A percentile compares a stretch with the other conserved stretches of the same genome.
phyloP scores from a whole-genome alignment of 2,329 filamentous ascomycete species.

The Diaporthe aspalathi region DNA sequence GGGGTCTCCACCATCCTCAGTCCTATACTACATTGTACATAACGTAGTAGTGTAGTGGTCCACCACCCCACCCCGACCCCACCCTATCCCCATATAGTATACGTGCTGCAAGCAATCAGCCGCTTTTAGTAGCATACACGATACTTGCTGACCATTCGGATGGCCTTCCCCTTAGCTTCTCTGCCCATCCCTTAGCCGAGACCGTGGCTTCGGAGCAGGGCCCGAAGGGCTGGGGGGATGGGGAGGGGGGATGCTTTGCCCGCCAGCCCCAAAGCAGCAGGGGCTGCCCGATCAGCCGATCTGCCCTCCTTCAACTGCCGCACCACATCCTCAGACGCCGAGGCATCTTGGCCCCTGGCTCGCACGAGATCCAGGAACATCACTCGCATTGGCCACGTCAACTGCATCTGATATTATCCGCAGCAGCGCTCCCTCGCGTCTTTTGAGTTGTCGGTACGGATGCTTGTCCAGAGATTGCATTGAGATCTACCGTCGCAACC shows the following conservation, averaged over 20 bases:
- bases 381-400: background rate
- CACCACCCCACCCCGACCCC: too few species aligned
- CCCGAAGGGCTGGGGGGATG: slow-evolving; percentile 16
- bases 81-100: slow-evolving; percentile 10
- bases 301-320: slow-evolving; percentile 8
- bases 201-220: slow-evolving; percentile 21
- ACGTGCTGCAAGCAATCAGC: slow-evolving; percentile 19
- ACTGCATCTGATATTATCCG: background rate
- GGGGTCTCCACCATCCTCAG: background rate
- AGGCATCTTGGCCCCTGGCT: slow-evolving; percentile 20
- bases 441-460: background rate
- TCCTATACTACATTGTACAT: background rate
- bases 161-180: background rate
- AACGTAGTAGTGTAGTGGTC: too few species aligned
- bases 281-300: background rate
- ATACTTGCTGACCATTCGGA: slow-evolving; percentile 5
- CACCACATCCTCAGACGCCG: slow-evolving; percentile 6
- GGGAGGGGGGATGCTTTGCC: background rate
- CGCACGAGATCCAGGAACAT: background rate
- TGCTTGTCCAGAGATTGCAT: slow-evolving; percentile 27
- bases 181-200: slow-evolving; percentile 14
- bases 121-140: slow-evolving; percentile 8
- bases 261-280: background rate
- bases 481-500: slow-evolving; percentile 28
- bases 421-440: background rate